A percentile compares a stretch with the other conserved stretches of the same genome.
Evolutionary conservation across 2,329 filamentous ascomycete species (phyloP).

Genomic region (Cladophialophora psammophila): DNA sequence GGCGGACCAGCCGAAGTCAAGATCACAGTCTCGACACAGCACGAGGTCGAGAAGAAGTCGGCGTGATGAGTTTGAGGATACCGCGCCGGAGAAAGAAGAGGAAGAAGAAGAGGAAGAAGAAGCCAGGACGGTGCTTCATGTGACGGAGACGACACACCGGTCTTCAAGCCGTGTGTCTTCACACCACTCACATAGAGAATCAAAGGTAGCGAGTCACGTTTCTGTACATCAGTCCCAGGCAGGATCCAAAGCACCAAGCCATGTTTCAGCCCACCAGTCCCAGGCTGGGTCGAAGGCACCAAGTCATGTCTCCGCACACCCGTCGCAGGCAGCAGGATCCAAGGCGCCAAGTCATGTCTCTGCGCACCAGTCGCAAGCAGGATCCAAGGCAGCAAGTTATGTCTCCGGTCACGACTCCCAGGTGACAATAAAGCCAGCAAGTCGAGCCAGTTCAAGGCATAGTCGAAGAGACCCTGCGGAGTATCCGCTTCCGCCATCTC

Average conservation of each 20-base stretch:
- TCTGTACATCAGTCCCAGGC: background rate
- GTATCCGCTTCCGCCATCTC: constrained; percentile 36
- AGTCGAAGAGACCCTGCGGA: constrained; percentile 22
- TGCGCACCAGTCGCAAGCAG: background rate
- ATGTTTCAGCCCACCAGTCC: constrained; percentile 1
- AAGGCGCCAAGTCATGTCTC: constrained; percentile 15
- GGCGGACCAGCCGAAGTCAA: constrained; percentile 13
- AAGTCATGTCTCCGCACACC: constrained; percentile 9
- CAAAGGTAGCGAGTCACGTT: constrained; percentile 13
- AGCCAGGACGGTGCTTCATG: constrained; percentile 28
- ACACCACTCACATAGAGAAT: constrained; percentile 1
- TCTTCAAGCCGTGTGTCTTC: constrained; percentile 5
- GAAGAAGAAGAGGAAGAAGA: constrained; percentile 24
- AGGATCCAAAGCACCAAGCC: background rate
- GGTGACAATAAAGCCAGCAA: constrained; percentile 8
- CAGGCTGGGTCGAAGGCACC: constrained; percentile 15
- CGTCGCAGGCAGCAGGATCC: too few relatives aligned
- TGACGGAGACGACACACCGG: constrained; percentile 16
- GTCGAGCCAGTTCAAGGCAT: constrained; percentile 16
- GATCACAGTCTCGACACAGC: constrained; percentile 26
- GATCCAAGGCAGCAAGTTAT: background rate
- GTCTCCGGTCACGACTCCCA: constrained; percentile 9
- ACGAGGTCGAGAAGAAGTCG: constrained; percentile 24
- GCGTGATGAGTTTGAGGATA: constrained; percentile 29
- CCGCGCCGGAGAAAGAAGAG: constrained; percentile 18